phyloP scores from a whole-genome alignment of 2,329 filamentous ascomycete genomes.

The Orbilia javanica region DNA sequence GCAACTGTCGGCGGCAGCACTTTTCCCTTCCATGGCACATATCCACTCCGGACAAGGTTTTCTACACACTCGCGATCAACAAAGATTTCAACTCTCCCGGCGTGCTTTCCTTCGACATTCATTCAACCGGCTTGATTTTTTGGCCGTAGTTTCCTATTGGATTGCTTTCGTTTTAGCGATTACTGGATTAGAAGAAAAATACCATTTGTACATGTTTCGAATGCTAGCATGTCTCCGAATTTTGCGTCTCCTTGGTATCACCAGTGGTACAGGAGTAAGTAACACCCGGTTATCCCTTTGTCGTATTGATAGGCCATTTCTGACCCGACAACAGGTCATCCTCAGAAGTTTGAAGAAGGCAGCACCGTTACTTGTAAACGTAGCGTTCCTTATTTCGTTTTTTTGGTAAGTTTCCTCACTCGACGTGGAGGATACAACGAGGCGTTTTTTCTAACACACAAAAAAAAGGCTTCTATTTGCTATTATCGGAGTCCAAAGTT shows the following conservation, averaged over 20 bases:
- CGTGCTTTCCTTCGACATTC: slow-evolving; percentile 93
- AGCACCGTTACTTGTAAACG: slow-evolving; percentile 88
- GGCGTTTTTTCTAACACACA: neutral
- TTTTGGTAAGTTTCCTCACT: slow-evolving; percentile 75
- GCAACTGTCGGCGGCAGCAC: slow-evolving; percentile 52
- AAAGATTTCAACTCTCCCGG: slow-evolving; percentile 85
- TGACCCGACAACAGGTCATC: slow-evolving; percentile 76
- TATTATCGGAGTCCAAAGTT: slow-evolving; percentile 96
- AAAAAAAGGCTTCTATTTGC: slow-evolving; percentile 78
- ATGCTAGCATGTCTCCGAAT: slow-evolving; percentile 98
- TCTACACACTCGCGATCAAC: slow-evolving; percentile 73
- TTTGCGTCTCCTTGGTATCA: slow-evolving; percentile 87
- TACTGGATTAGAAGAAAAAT: slow-evolving; percentile 75
- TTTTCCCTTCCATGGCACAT: slow-evolving; percentile 57
- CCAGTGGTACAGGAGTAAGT: slow-evolving; percentile 88
- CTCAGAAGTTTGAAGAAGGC: slow-evolving; percentile 95
- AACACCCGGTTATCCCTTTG: neutral
- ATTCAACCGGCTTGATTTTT: slow-evolving; percentile 94
- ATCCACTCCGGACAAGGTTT: slow-evolving; percentile 56
- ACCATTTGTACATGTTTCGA: slow-evolving; percentile 88
- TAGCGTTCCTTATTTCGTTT: slow-evolving; percentile 93
- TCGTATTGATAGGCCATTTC: neutral
- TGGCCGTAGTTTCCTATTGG: slow-evolving; percentile 96
- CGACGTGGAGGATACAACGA: neutral
- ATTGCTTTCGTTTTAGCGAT: slow-evolving; percentile 82